Conservation (phyloP, 345 rosid genomes). For the Gossypioides kirkii region DNA sequence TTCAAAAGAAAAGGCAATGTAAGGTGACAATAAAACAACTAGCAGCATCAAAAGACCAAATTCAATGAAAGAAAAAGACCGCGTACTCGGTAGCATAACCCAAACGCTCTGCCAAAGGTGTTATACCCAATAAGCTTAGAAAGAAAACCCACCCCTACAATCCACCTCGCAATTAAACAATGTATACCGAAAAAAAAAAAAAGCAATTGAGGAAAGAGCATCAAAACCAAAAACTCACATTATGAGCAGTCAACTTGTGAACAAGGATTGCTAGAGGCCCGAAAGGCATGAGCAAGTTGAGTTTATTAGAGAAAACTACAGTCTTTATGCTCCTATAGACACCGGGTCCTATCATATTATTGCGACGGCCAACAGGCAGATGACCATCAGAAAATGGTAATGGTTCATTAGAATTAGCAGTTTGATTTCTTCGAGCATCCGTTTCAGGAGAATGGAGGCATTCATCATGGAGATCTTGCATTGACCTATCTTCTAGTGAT, state of each 20-base stretch:
- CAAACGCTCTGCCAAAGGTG: constrained; percentile 94
- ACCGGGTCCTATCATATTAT: constrained; percentile 20
- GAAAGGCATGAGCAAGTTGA: constrained; percentile 77
- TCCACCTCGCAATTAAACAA: constrained; percentile 22
- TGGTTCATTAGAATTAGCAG: constrained; percentile 22
- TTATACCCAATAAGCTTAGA: constrained; percentile 74
- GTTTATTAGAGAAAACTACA: constrained; percentile 77
- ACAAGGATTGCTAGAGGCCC: constrained; percentile 82
- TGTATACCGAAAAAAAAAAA: not conserved
- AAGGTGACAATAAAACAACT: constrained; percentile 15
- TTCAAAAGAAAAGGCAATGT: constrained; percentile 17
- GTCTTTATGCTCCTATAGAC: constrained; percentile 47
- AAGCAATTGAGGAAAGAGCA: not conserved
- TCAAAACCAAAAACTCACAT: constrained; percentile 40
- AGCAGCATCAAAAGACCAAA: not conserved
- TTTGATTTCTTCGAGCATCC: constrained; percentile 22
- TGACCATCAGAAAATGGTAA: constrained; percentile 30
- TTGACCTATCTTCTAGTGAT: constrained; percentile 31
- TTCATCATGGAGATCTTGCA: constrained; percentile 34
- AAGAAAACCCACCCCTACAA: constrained; percentile 83
- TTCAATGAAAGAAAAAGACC: constrained; percentile 6
- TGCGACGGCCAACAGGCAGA: constrained; percentile 17
- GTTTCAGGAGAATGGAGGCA: constrained; percentile 24
- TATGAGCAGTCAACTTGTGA: constrained; percentile 46
- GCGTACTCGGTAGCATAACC: constrained; percentile 97